phyloP scores from a whole-genome alignment of 108 stramenopile species.

The Pseudonitzschia delicatissima region DNA sequence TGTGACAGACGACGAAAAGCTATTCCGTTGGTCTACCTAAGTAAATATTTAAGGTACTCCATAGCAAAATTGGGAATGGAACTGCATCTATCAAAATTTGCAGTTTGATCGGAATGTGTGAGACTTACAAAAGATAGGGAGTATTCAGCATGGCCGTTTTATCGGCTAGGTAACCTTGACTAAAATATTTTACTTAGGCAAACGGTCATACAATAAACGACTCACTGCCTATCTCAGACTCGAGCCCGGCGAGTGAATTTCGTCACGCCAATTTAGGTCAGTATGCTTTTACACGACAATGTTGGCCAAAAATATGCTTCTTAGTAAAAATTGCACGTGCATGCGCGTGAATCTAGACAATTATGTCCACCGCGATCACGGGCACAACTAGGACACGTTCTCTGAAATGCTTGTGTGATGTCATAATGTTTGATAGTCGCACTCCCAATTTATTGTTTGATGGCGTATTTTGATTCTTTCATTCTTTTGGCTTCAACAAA shows the following conservation, averaged over 20 bases:
- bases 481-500: no score
- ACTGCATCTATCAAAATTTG: no score
- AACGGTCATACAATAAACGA: conserved; percentile 1
- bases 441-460: no score
- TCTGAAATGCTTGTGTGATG: no score
- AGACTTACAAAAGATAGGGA: no score
- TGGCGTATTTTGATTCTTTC: no score
- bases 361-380: conserved; percentile 4
- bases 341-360: neutral
- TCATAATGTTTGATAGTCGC: no score
- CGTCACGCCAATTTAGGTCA: no score
- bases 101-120: no score
- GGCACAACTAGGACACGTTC: no score
- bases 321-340: neutral
- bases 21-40: neutral
- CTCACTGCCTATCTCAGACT: neutral
- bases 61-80: no score
- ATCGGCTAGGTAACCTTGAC: neutral
- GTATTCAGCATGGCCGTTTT: no score
- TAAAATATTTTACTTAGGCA: neutral
- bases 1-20: neutral
- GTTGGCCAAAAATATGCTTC: neutral
- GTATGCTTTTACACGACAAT: neutral
- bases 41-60: neutral
- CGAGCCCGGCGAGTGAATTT: conserved; percentile 7